A percentile compares a stretch with the other conserved stretches of the same genome.
phyloP scores from a whole-genome alignment of 148 eudicot genomes.

The Bassia scoparia region DNA sequence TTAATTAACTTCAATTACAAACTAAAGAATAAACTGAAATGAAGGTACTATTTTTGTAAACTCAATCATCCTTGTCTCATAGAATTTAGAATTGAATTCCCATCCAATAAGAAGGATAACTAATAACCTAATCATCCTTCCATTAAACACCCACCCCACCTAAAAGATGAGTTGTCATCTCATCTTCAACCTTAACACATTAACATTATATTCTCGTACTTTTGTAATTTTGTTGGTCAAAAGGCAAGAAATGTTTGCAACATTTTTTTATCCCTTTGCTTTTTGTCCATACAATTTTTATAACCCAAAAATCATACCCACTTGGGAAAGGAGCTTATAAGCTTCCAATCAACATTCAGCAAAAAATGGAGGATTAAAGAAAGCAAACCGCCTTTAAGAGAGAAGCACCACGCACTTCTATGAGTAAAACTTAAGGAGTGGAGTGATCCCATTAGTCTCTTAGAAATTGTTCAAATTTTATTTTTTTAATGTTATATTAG shows the following conservation, averaged over 20 bases:
- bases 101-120: background rate
- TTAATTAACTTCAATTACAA: no score
- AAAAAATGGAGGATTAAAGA: background rate
- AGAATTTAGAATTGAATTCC: background rate
- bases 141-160: background rate
- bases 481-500: no score
- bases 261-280: conserved; percentile 19
- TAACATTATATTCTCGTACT: background rate
- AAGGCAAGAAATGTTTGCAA: conserved; percentile 14
- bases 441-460: no score
- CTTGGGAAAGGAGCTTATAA: conserved; percentile 20
- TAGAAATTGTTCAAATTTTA: no score
- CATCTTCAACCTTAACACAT: no score
- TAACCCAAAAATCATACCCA: conserved; percentile 17
- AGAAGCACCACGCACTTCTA: no score
- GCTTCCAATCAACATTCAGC: conserved; percentile 18
- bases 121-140: background rate
- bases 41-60: no score
- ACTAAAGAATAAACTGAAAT: no score
- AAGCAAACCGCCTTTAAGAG: background rate
- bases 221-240: conserved; percentile 25
- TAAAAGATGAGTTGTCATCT: background rate
- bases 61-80: no score
- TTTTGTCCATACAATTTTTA: conserved; percentile 1
- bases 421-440: no score